phyloP scores from a whole-genome alignment of 2,329 filamentous ascomycete genomes.

The Xylariaceae sp. region DNA sequence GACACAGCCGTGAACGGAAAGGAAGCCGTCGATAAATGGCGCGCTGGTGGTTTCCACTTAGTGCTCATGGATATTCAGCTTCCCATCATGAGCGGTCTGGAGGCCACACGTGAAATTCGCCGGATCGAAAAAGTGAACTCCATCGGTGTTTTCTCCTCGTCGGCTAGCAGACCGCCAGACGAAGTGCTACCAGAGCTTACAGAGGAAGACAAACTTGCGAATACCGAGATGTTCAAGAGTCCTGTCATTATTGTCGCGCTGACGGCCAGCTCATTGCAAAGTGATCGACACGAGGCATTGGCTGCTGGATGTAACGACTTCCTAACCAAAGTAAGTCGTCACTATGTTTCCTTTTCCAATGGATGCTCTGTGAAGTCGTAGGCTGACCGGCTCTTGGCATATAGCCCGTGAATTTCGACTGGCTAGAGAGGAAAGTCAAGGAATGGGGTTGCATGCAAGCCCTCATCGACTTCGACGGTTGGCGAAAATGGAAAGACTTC shows the following conservation, averaged over 20 bases:
- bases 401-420: conserved; percentile 93
- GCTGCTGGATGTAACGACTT: conserved; percentile 98
- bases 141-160: conserved; percentile 84
- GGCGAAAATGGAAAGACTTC: conserved; percentile 95
- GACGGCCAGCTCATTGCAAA: conserved; percentile 89
- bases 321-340: conserved; percentile 73
- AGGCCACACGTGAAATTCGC: conserved; percentile 91
- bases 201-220: conserved; percentile 64
- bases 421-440: conserved; percentile 95
- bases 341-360: background rate
- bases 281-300: conserved; percentile 88
- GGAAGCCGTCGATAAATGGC: conserved; percentile 92
- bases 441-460: conserved; percentile 99
- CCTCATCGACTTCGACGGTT: conserved; percentile 95
- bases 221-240: conserved; percentile 76
- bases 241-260: conserved; percentile 97
- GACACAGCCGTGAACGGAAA: conserved; percentile 94
- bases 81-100: conserved; percentile 90
- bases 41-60: conserved; percentile 84
- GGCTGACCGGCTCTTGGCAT: conserved; percentile 6
- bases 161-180: conserved; percentile 49
- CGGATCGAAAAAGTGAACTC: conserved; percentile 83
- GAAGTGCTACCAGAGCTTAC: conserved; percentile 44
- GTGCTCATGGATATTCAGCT: conserved; percentile 99
- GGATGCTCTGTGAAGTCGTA: background rate